These are phyloP conservation scores for Hypoxylon trugodes DNA, from an alignment of 495 filamentous ascomycete genomes.

Conservation along the genomic window DNA sequence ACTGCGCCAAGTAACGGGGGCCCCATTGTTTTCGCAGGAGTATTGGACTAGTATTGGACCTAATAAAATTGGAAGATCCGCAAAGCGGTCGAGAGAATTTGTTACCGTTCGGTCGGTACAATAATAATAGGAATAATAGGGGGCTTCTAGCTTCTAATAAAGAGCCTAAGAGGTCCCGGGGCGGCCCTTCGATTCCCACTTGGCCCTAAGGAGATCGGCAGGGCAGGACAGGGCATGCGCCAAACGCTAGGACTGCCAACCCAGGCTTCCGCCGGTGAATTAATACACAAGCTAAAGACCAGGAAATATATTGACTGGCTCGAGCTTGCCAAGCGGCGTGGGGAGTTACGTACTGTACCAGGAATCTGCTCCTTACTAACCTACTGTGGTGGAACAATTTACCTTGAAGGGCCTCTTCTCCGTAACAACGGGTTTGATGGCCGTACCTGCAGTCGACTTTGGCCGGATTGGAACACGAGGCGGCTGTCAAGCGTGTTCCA, in stretches of 20 bases:
- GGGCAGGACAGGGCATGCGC: no score
- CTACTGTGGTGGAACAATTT: conserved; percentile 37
- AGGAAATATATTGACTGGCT: conserved; percentile 38
- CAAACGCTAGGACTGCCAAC: conserved; percentile 37
- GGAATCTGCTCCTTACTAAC: conserved; percentile 26
- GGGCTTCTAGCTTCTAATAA: no score
- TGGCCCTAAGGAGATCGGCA: conserved; percentile 39
- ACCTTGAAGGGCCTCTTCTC: conserved; percentile 36
- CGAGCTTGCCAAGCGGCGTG: conserved; percentile 29
- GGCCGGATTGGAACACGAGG: conserved; percentile 42
- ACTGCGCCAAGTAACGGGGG: conserved; percentile 2
- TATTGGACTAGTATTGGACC: conserved; percentile 13
- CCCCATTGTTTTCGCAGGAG: neutral
- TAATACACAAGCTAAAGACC: conserved; percentile 39
- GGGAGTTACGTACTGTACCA: conserved; percentile 35
- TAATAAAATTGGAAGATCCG: conserved; percentile 30
- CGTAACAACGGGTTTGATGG: conserved; percentile 23
- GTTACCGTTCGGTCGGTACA: conserved; percentile 37
- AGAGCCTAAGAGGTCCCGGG: conserved; percentile 37
- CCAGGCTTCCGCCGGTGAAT: conserved; percentile 35
- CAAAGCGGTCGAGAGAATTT: conserved; percentile 26
- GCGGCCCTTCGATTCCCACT: conserved; percentile 38
- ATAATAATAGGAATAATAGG: conserved; percentile 27
- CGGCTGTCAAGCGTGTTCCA: conserved; percentile 38
- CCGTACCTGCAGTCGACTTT: conserved; percentile 32